Percentiles rank a stretch among this genome's conserved stretches.
phyloP scores from a whole-genome alignment of 495 filamentous ascomycete species.

The Copromyces sp. region DNA sequence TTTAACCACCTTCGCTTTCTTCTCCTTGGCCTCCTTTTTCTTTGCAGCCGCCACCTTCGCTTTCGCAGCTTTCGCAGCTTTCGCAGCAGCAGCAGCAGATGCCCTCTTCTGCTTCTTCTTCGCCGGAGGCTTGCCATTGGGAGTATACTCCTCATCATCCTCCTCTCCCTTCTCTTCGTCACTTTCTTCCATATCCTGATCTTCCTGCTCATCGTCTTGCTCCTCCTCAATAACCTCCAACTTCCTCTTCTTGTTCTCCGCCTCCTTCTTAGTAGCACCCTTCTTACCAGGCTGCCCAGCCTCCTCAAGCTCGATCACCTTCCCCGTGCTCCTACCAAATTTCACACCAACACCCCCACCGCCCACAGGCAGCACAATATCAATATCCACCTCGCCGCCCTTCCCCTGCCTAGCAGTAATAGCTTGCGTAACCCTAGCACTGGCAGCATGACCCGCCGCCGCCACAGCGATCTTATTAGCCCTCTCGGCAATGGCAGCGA shows the following conservation, averaged over 20 bases:
- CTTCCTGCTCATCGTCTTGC: not conserved
- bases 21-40: too few relatives aligned
- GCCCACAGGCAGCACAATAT: not conserved
- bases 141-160: not conserved
- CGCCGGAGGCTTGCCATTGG: not conserved
- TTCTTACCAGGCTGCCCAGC: not conserved
- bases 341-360: not conserved
- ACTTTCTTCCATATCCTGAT: not conserved
- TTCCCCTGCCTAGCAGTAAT: not conserved
- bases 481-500: not conserved
- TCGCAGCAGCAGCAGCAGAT: too few relatives aligned
- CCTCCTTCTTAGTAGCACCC: not conserved
- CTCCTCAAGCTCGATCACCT: not conserved
- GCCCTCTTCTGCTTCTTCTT: not conserved
- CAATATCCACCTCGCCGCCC: not conserved
- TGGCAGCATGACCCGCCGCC: not conserved
- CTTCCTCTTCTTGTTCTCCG: not conserved
- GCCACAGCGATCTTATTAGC: not conserved
- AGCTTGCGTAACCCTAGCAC: too few relatives aligned
- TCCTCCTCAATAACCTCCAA: not conserved
- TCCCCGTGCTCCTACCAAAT: not conserved
- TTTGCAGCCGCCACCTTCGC: too few relatives aligned
- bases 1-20: not conserved
- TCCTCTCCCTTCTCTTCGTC: not conserved
- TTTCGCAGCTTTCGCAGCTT: too few relatives aligned